Conservation (phyloP, 805 yeast species). For the Ogataea pignaliae region DNA sequence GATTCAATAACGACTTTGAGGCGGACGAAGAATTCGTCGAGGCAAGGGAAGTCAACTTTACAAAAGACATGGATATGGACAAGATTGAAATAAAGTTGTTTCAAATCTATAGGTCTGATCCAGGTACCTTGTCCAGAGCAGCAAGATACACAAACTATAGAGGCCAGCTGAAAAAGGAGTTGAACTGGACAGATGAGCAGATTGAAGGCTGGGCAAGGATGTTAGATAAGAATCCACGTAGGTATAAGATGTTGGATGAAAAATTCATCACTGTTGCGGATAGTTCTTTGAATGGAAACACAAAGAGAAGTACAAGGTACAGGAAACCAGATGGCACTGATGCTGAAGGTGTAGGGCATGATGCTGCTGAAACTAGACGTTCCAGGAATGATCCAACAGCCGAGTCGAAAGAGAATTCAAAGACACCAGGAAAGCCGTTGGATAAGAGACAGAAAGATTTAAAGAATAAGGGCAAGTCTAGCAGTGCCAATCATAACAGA, state of each 20-base stretch:
- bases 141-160: conserved; percentile 47
- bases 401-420: neutral
- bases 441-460: conserved; percentile 35
- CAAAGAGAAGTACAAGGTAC: conserved; percentile 20
- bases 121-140: conserved; percentile 41
- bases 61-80: conserved; percentile 31
- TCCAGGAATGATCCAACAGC: neutral
- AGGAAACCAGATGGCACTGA: conserved; percentile 9
- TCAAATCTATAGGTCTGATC: conserved; percentile 48
- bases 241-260: conserved; percentile 60
- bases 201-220: conserved; percentile 90
- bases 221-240: conserved; percentile 59
- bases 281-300: conserved; percentile 20
- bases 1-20: conserved; percentile 26
- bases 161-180: conserved; percentile 43
- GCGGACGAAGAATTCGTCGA: conserved; percentile 20
- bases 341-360: conserved; percentile 5
- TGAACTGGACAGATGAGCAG: conserved; percentile 83
- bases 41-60: conserved; percentile 9
- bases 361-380: conserved; percentile 7
- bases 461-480: conserved; percentile 53
- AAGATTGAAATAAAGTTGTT: conserved; percentile 53
- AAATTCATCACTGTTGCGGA: conserved; percentile 48
- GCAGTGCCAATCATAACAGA: conserved; percentile 61
- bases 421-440: conserved; percentile 4